These are phyloP conservation scores for Magnaporthiopsis incrustans DNA, from an alignment of 2,329 filamentous ascomycete species.

Conservation along the genomic window DNA sequence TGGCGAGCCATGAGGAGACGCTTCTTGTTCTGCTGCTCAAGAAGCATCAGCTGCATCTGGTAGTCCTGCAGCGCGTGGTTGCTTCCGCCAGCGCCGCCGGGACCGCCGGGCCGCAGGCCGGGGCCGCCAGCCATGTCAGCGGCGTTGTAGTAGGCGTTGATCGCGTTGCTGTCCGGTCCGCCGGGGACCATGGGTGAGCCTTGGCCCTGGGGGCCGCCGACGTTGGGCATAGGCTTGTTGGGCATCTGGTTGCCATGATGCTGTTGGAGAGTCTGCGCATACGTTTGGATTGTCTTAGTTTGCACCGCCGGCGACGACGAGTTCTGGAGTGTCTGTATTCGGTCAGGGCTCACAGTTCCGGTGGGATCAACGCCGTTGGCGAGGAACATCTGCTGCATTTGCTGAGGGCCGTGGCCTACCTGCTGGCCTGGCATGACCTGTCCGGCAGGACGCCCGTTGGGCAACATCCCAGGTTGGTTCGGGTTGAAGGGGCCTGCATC, in stretches of 20 bases:
- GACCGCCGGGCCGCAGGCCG: slow-evolving; percentile 47
- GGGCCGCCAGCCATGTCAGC: slow-evolving; percentile 46
- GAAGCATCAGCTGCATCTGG: slow-evolving; percentile 81
- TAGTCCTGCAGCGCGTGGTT: slow-evolving; percentile 82
- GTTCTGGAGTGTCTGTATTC: slow-evolving; percentile 59
- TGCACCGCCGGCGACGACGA: slow-evolving; percentile 51
- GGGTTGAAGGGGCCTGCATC: slow-evolving; percentile 68
- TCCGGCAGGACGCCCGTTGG: slow-evolving; percentile 59
- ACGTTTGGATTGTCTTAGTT: slow-evolving; percentile 79
- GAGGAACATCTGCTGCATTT: slow-evolving; percentile 54
- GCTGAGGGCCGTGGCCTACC: slow-evolving; percentile 45
- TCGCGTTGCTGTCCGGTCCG: slow-evolving; percentile 53
- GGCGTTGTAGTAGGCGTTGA: slow-evolving; percentile 56
- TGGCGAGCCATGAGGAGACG: slow-evolving; percentile 75
- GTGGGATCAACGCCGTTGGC: slow-evolving; percentile 65
- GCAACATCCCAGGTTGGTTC: slow-evolving; percentile 62
- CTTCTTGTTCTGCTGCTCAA: slow-evolving; percentile 85
- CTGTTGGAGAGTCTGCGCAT: slow-evolving; percentile 75
- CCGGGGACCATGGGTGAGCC: slow-evolving; percentile 74
- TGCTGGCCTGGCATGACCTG: slow-evolving; percentile 67
- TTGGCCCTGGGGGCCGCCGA: slow-evolving; percentile 63
- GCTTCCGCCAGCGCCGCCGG: slow-evolving; percentile 45
- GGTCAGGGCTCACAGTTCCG: slow-evolving; percentile 61
- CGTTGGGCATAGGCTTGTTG: slow-evolving; percentile 71
- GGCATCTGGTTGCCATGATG: slow-evolving; percentile 76